These are phyloP conservation scores for Papiliotrema terrestris DNA, from an alignment of 1,284 basidiomycete species.

Conservation along the genomic window DNA sequence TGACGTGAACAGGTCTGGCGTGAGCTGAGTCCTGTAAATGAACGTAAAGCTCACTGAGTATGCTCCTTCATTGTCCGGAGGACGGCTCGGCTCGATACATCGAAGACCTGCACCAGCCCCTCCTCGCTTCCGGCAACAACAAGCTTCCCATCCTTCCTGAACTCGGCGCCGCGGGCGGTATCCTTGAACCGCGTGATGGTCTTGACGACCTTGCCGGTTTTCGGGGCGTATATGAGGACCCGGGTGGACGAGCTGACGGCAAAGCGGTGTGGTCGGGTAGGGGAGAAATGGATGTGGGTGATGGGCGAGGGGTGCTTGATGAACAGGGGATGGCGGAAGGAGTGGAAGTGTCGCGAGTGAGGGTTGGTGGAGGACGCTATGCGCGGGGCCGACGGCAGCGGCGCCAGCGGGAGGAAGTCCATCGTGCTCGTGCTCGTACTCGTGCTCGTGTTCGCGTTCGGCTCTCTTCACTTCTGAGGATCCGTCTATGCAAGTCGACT, in stretches of 20 bases:
- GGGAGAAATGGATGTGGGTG: conserved; percentile 85
- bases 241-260: conserved; percentile 92
- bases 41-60: conserved; percentile 60
- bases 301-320: conserved; percentile 93
- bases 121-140: conserved; percentile 93
- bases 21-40: not conserved
- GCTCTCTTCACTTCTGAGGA: too few species aligned
- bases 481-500: too few species aligned
- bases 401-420: conserved; percentile 45
- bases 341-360: conserved; percentile 48
- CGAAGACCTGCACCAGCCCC: conserved; percentile 94
- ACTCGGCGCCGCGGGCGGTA: conserved; percentile 80
- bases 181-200: conserved; percentile 97
- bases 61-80: conserved; percentile 87
- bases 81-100: conserved; percentile 90
- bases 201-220: conserved; percentile 92
- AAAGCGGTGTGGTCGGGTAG: conserved; percentile 80
- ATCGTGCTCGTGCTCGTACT: conserved; percentile 16
- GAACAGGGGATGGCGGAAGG: conserved; percentile 49
- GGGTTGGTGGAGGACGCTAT: conserved; percentile 40
- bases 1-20: conserved; percentile 76
- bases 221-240: conserved; percentile 92
- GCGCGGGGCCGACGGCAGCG: conserved; percentile 43
- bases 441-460: not conserved
- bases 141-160: conserved; percentile 89